These are phyloP conservation scores for Boletus sp. DNA, from an alignment of 768 basidiomycete genomes.

Conservation along the genomic window DNA sequence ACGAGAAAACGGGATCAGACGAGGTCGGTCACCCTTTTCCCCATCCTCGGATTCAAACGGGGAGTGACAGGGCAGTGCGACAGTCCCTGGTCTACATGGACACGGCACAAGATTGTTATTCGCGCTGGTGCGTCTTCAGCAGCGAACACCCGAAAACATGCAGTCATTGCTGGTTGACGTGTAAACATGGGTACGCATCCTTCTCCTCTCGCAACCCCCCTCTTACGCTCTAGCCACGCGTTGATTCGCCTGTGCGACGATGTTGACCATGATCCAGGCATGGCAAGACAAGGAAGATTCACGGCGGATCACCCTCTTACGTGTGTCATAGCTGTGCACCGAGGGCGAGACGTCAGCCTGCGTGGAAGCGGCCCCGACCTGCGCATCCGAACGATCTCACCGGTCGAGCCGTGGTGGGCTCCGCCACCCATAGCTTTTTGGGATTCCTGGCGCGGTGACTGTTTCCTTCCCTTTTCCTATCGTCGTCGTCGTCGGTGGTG, in stretches of 20 bases:
- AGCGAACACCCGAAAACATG: slow-evolving; percentile 26
- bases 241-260: neutral
- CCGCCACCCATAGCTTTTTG: slow-evolving; percentile 5
- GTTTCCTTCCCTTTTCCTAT: neutral
- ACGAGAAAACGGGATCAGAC: slow-evolving; percentile 17
- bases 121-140: slow-evolving; percentile 29
- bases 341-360: slow-evolving; percentile 12
- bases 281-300: slow-evolving; percentile 29
- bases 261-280: slow-evolving; percentile 16
- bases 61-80: neutral
- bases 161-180: slow-evolving; percentile 27
- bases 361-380: slow-evolving; percentile 23
- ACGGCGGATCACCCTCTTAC: slow-evolving; percentile 31
- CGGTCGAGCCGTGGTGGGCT: neutral
- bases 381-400: slow-evolving; percentile 4
- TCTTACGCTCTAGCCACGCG: neutral
- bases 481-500: neutral
- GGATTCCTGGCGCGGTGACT: slow-evolving; percentile 12
- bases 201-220: neutral
- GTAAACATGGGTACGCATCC: slow-evolving; percentile 24
- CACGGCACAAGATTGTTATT: slow-evolving; percentile 30
- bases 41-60: neutral
- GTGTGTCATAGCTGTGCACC: slow-evolving; percentile 27
- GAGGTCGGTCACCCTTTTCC: slow-evolving; percentile 12
- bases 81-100: slow-evolving; percentile 28